phyloP scores from a whole-genome alignment of 2,329 filamentous ascomycete genomes.

The Orbilia javanica region DNA sequence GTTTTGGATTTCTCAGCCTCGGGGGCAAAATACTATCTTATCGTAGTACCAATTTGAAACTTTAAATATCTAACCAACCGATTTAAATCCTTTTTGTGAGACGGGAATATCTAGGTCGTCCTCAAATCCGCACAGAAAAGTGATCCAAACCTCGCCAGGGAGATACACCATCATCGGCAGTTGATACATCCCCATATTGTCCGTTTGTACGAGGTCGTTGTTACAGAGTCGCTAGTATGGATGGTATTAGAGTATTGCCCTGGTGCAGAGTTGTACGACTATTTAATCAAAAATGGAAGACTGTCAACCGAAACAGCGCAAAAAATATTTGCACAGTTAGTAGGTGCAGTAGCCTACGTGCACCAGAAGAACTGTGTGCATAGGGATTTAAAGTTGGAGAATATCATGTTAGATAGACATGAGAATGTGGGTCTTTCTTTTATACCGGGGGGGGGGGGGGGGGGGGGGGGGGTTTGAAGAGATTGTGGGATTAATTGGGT shows the following conservation, averaged over 20 bases:
- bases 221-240: conserved; percentile 95
- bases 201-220: conserved; percentile 95
- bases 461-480: too few species aligned
- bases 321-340: conserved; percentile 94
- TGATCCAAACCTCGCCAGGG: conserved; percentile 92
- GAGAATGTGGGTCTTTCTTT: conserved; percentile 72
- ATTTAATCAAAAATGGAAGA: conserved; percentile 87
- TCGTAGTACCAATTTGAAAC: background rate
- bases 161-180: conserved; percentile 98
- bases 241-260: conserved; percentile 96
- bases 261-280: conserved; percentile 96
- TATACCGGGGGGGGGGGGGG: too few species aligned
- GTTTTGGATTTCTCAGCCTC: too few species aligned
- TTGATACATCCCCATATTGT: conserved; percentile 98
- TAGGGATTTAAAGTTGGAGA: conserved; percentile 95
- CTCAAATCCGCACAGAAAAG: conserved; percentile 98
- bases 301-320: conserved; percentile 88
- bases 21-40: background rate
- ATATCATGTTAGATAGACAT: conserved; percentile 94
- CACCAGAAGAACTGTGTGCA: conserved; percentile 96
- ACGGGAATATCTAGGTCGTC: conserved; percentile 76
- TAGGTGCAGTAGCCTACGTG: conserved; percentile 94
- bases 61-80: background rate
- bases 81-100: background rate
- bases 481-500: too few species aligned